These are phyloP conservation scores for Ailanthus altissimus DNA, from an alignment of 345 rosid genomes.

Conservation along the genomic window DNA sequence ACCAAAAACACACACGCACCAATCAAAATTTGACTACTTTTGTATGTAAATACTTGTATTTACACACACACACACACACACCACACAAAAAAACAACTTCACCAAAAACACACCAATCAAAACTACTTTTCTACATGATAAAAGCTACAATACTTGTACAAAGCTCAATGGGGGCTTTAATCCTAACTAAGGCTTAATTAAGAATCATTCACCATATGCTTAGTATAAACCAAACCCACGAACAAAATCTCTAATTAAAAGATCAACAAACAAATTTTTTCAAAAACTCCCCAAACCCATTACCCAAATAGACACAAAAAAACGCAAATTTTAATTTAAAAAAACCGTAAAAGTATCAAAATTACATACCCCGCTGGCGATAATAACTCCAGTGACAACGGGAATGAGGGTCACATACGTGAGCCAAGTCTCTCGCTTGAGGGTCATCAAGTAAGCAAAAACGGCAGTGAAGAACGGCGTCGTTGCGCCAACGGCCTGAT, in stretches of 20 bases:
- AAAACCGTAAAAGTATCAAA: neutral
- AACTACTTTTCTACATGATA: too few relatives aligned
- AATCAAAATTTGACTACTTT: too few relatives aligned
- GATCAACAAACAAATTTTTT: neutral
- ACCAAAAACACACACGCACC: neutral
- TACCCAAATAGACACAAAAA: constrained; percentile 1
- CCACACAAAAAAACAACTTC: neutral
- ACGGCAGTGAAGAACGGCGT: constrained; percentile 98
- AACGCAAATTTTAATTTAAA: neutral
- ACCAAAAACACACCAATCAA: neutral
- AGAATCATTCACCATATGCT: neutral
- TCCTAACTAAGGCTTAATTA: neutral
- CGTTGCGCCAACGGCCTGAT: constrained; percentile 96
- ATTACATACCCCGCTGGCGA: constrained; percentile 91
- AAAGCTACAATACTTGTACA: too few relatives aligned
- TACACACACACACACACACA: too few relatives aligned
- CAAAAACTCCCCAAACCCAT: neutral
- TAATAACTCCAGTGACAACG: constrained; percentile 91
- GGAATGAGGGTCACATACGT: constrained; percentile 89
- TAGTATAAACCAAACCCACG: neutral
- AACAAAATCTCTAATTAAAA: neutral
- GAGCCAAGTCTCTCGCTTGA: constrained; percentile 94
- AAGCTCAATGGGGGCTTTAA: too few relatives aligned
- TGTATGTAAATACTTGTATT: too few relatives aligned
- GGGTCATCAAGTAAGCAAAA: constrained; percentile 86